Evolutionary conservation across 192 early-diverging fungal genomes (phyloP), one percentile per base, ranked within the genome.

Genomic region (Coemansia sp.): DNA sequence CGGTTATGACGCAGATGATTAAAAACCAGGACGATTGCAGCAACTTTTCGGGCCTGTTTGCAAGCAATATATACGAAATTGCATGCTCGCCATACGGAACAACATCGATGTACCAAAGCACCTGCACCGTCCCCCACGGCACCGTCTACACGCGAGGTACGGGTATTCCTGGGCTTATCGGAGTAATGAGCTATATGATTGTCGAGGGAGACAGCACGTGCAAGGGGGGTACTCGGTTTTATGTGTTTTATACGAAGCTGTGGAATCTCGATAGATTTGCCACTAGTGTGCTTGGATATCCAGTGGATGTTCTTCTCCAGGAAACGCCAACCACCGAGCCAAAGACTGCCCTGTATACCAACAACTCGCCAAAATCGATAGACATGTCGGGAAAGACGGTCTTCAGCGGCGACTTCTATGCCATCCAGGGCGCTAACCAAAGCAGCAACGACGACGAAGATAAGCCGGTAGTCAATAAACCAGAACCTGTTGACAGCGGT

Each of bases 201-300:
- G 25, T 51, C 25, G 49, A 51, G 25, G 49, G 49, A 11, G 49
- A 51, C 49, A 27, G 49, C 13, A 51, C 25, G 3, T 51, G 49
- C 22, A 51, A 51, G 49, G 49, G 22, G 6, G 49, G 49, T 6
- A 51, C 20, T 9, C 20, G 22, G 20, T 51, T 22, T 6, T 51
- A 51, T 23, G 25, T 22, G 22, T 51, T 22, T 27, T 51, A 25
- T 23, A 11, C 25, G 20, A 51, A 51, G 49, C 49, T 51, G 22
- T 51, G 49, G 49, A 51, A 23, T 27, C 6, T 11, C 8, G 49
- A 51, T 27, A 51, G 49, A 23, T 51, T 51, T 51, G 49, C 49
- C 20, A 51, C 49, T 2, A 22, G 9, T 2, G 49, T 51, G 7
- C 25, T 51, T 22, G 49, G 49, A 8, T 51, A 51, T 23, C 49